Evolutionary conservation across 2,329 filamentous ascomycete species (phyloP).

Genomic region (Trichoderma asperellum): DNA sequence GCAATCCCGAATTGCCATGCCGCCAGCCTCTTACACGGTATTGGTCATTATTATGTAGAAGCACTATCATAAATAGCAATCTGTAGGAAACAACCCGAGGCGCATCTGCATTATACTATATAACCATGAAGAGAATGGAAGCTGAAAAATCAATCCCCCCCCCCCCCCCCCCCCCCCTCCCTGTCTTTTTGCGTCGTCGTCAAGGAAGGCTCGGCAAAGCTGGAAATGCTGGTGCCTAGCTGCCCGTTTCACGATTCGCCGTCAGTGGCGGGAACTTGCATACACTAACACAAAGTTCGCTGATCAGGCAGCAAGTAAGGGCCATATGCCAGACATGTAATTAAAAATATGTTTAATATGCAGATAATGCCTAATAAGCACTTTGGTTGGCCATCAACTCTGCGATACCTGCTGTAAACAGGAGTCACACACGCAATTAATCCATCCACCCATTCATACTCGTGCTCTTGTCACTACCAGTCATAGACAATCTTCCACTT

Average conservation of each 20-base stretch:
- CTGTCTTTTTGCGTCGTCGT: neutral
- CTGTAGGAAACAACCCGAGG: neutral
- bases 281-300: neutral
- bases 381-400: too few species aligned
- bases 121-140: neutral
- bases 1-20: neutral
- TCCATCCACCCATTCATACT: too few species aligned
- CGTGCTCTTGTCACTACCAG: too few species aligned
- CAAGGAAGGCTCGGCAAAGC: conserved; percentile 15
- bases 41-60: conserved; percentile 15
- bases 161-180: too few species aligned
- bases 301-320: conserved; percentile 27
- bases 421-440: neutral
- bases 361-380: neutral
- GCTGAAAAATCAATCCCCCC: neutral
- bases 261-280: conserved; percentile 15
- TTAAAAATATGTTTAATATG: neutral
- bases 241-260: conserved; percentile 13
- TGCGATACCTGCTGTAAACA: too few species aligned
- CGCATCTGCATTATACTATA: neutral
- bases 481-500: neutral
- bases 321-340: neutral
- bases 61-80: conserved; percentile 3
- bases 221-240: conserved; percentile 32
- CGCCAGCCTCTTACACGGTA: conserved; percentile 13